Conservation (phyloP, 1,284 basidiomycete species). For the Omphalotus olearius region DNA sequence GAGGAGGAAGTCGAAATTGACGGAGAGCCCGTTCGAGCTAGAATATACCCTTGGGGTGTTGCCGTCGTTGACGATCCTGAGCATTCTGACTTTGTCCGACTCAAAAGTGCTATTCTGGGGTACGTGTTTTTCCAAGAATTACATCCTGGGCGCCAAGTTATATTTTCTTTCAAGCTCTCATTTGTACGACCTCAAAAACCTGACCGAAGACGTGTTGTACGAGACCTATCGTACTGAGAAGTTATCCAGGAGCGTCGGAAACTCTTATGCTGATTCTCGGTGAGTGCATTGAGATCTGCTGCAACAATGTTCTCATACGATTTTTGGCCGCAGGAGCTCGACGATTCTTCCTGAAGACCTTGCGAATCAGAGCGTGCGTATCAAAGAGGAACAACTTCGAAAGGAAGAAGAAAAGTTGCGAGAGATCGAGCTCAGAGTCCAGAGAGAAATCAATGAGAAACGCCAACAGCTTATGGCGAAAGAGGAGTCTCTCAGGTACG, state of each 20-base stretch:
- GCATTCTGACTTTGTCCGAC: slow-evolving; percentile 91
- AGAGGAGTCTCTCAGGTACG: slow-evolving; percentile 64
- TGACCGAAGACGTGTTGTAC: slow-evolving; percentile 91
- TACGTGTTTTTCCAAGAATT: slow-evolving; percentile 27
- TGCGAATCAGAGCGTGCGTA: slow-evolving; percentile 87
- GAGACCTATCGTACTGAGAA: slow-evolving; percentile 99
- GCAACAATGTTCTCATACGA: slow-evolving; percentile 8
- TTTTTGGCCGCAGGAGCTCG: slow-evolving; percentile 52
- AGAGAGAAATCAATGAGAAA: slow-evolving; percentile 96
- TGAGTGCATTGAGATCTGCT: slow-evolving; percentile 7
- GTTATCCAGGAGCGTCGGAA: slow-evolving; percentile 76
- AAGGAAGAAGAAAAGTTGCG: slow-evolving; percentile 96
- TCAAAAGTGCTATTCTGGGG: slow-evolving; percentile 85
- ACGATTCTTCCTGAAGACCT: slow-evolving; percentile 85
- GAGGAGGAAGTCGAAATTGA: slow-evolving; percentile 92
- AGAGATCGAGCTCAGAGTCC: slow-evolving; percentile 93
- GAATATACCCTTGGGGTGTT: slow-evolving; percentile 95
- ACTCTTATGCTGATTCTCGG: slow-evolving; percentile 49
- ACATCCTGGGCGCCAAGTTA: background rate
- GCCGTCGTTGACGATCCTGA: slow-evolving; percentile 97
- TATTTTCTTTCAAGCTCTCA: slow-evolving; percentile 61
- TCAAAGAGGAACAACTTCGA: slow-evolving; percentile 97
- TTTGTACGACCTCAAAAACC: slow-evolving; percentile 85
- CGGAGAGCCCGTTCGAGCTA: slow-evolving; percentile 83
- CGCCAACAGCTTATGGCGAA: slow-evolving; percentile 91